Percentiles rank a stretch among this genome's conserved stretches.
Conservation (phyloP, 768 basidiomycete genomes). For the Calvatia gigantea region DNA sequence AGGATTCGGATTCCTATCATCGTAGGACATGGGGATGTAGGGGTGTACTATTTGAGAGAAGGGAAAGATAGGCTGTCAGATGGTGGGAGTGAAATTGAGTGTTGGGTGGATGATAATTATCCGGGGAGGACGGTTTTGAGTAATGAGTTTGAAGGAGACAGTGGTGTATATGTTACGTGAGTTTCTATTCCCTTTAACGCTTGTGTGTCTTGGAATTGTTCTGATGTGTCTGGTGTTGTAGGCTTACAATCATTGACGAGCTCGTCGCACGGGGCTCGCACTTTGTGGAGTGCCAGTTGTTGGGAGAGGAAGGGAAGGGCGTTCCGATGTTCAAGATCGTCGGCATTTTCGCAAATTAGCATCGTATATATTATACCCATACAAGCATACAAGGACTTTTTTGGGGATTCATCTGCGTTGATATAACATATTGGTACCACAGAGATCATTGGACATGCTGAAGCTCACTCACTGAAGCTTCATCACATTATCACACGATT, state of each 20-base stretch:
- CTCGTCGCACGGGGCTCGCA: conserved; percentile 86
- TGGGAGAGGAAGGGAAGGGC: conserved; percentile 82
- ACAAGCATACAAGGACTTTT: too few relatives aligned
- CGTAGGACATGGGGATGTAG: conserved; percentile 88
- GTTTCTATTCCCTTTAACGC: conserved; percentile 27
- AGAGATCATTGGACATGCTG: too few relatives aligned
- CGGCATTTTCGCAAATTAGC: conserved; percentile 79
- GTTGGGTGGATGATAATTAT: conserved; percentile 98
- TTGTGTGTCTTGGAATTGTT: neutral
- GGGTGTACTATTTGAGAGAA: conserved; percentile 84
- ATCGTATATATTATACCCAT: neutral
- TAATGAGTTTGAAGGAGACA: conserved; percentile 34
- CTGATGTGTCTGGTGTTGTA: too few relatives aligned
- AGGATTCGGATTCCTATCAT: conserved; percentile 80
- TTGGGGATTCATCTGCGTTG: neutral
- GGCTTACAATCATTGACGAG: conserved; percentile 83
- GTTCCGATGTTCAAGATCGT: conserved; percentile 88
- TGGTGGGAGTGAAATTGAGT: conserved; percentile 67
- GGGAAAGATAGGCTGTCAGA: conserved; percentile 56
- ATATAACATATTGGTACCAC: neutral
- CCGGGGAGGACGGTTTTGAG: conserved; percentile 71
- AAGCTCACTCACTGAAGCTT: too few relatives aligned
- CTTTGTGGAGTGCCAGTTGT: conserved; percentile 85
- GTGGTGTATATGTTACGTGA: conserved; percentile 45
- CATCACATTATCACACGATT: too few relatives aligned